A percentile compares a stretch with the other conserved stretches of the same genome.
Conservation (phyloP, 2,329 filamentous ascomycete genomes). For the Cladobotryum mycophilum region DNA sequence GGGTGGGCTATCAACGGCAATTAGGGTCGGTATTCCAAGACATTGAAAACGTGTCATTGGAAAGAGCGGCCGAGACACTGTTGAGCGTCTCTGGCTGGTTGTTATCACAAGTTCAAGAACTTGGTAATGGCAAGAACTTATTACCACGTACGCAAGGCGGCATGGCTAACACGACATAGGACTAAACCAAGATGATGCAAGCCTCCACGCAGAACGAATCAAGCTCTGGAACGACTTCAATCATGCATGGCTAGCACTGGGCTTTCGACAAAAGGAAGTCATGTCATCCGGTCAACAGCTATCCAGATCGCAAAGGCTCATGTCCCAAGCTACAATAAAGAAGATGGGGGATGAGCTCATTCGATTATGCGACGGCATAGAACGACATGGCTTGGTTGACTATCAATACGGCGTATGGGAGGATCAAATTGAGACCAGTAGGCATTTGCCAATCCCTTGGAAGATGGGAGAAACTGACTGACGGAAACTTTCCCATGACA, state of each 20-base stretch:
- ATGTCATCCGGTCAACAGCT: constrained; percentile 53
- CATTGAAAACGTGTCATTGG: constrained; percentile 49
- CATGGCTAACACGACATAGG: constrained; percentile 45
- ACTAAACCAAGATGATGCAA: constrained; percentile 75
- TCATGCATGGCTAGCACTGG: constrained; percentile 76
- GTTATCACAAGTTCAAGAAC: constrained; percentile 46
- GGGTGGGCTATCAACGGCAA: constrained; percentile 57
- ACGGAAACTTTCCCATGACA: background rate
- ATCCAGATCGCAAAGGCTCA: constrained; percentile 53
- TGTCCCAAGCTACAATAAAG: constrained; percentile 63
- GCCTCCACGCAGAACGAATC: constrained; percentile 67
- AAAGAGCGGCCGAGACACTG: constrained; percentile 46
- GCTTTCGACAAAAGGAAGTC: constrained; percentile 78
- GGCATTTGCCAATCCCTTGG: constrained; percentile 31
- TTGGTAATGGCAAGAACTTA: constrained; percentile 40
- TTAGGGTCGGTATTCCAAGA: constrained; percentile 64
- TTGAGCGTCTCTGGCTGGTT: constrained; percentile 50
- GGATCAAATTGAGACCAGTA: constrained; percentile 80
- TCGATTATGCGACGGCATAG: constrained; percentile 75
- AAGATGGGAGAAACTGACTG: background rate
- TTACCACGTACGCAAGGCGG: background rate
- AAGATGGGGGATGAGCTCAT: constrained; percentile 79
- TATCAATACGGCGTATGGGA: constrained; percentile 97
- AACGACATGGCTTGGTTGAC: constrained; percentile 89
- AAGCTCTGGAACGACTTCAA: constrained; percentile 94